Percentiles rank a stretch among this genome's conserved stretches.
These are phyloP conservation scores for Cyclotella choctawhatcheeana DNA, from an alignment of 108 stramenopile genomes.

Conservation along the genomic window DNA sequence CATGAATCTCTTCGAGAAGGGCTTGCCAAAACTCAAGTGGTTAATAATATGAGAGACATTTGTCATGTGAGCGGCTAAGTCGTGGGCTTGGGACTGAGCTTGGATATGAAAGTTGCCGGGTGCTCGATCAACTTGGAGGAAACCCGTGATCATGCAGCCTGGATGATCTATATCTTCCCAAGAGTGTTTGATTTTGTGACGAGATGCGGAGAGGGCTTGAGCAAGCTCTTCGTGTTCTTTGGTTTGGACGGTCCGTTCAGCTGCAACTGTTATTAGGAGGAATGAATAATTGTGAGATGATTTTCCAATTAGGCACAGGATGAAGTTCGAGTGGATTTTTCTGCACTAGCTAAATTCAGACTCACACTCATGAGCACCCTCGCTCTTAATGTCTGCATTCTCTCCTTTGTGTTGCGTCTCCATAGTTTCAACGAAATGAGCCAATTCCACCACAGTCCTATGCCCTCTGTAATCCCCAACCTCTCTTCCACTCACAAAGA, in stretches of 20 bases:
- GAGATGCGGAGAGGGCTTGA: constrained; percentile 39
- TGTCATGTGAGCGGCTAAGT: constrained; percentile 90
- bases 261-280: constrained; percentile 23
- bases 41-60: constrained; percentile 93
- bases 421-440: constrained; percentile 66
- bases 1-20: constrained; percentile 46
- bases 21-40: constrained; percentile 84
- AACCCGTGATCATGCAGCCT: constrained; percentile 80
- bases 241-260: constrained; percentile 27
- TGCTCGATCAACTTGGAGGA: constrained; percentile 89
- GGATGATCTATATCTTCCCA: constrained; percentile 80
- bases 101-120: constrained; percentile 98
- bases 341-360: neutral
- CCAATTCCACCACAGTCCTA: constrained; percentile 82
- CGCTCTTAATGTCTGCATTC: constrained; percentile 28
- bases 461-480: constrained; percentile 82
- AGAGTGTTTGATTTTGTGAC: constrained; percentile 32
- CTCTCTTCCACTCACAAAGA: constrained; percentile 78
- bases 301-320: neutral
- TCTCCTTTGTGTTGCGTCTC: constrained; percentile 70
- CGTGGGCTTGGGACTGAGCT: constrained; percentile 83
- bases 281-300: constrained; percentile 3
- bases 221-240: constrained; percentile 45
- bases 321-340: no score
- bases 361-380: constrained; percentile 43